Base-by-base conservation (phyloP, 495 filamentous ascomycete species). In the Trichoderma orchidacearum region DNA sequence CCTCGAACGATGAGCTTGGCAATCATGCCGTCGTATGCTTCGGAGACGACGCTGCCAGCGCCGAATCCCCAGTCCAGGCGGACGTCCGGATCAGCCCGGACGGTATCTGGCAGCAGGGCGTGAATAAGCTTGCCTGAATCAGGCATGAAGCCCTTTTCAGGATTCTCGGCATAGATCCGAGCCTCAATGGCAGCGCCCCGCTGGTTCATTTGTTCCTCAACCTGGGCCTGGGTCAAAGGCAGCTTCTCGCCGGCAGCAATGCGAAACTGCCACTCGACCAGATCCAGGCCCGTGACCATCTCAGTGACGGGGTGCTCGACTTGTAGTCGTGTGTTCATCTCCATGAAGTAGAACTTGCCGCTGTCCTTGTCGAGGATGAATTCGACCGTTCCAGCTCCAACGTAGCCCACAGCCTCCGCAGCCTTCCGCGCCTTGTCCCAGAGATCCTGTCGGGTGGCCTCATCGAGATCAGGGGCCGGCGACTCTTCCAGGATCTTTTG, bases 21-120 rank as follows among this genome's bases (percentile, higher is more conserved):
- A 59, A 99, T 96, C 93, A 99, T 97, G 5, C 93, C 92, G 61
- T 99, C 93, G 69, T 97, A 99, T 54, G 93, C 84, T n/a, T 90
- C 86, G 0, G 90, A 94, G 0, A 99, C 84, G 59, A 91, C 86
- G 64, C 97, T 92, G 17, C 94, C 94, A 60, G 86, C 76, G 12
- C 89, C 79, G 63, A 97, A 97, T 0, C 94, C 94, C 7, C 90
- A 86, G 64, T 99, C 93, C 56, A 99, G 89, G 28, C 93, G 82
- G 41, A 96, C 80, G 58, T 85, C 85, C 5, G 30, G 31, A 15
- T 55, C 53, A 15, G 18, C n/a, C 3, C 86, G 78, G 11, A 78
- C 78, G 0, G 72, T 64, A n/a, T 70, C 67, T 0, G 94, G 93
- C 0, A 83, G 90, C 17, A 80, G 78, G 8, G 97, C 80, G 70